phyloP scores from a whole-genome alignment of 441 rosid species.

The Pelargonium citronellum region DNA sequence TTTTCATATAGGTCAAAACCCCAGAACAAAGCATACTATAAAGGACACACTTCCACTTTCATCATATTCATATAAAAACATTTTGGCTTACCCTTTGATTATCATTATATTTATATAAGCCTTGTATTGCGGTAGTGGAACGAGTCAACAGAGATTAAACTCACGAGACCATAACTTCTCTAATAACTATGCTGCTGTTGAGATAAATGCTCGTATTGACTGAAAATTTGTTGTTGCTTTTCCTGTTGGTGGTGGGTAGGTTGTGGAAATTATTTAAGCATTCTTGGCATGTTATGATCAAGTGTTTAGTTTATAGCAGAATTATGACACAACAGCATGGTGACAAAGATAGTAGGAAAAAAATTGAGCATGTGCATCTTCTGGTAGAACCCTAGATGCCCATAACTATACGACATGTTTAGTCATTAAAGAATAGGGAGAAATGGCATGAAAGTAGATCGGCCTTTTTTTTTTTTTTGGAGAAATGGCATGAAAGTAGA shows the following conservation, averaged over 20 bases:
- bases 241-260: conserved; percentile 2
- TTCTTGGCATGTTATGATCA: conserved; percentile 6
- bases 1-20: conserved; percentile 4
- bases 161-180: neutral
- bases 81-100: neutral
- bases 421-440: conserved; percentile 6
- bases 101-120: neutral
- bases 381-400: conserved; percentile 14
- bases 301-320: conserved; percentile 9
- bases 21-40: conserved; percentile 1
- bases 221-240: neutral
- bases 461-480: too few relatives aligned
- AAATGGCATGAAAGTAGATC: conserved; percentile 18
- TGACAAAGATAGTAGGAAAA: neutral
- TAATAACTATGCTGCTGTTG: neutral
- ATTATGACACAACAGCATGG: neutral
- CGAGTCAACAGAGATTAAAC: neutral
- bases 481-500: too few relatives aligned
- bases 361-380: conserved; percentile 28
- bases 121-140: neutral
- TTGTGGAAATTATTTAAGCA: conserved; percentile 1
- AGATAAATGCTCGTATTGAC: neutral
- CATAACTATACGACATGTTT: conserved; percentile 23
- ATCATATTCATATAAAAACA: neutral
- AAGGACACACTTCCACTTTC: neutral